Percentiles rank a stretch among this genome's conserved stretches.
Evolutionary conservation across 2,329 filamentous ascomycete species (phyloP).

Genomic region (Tolypocladium paradoxum): DNA sequence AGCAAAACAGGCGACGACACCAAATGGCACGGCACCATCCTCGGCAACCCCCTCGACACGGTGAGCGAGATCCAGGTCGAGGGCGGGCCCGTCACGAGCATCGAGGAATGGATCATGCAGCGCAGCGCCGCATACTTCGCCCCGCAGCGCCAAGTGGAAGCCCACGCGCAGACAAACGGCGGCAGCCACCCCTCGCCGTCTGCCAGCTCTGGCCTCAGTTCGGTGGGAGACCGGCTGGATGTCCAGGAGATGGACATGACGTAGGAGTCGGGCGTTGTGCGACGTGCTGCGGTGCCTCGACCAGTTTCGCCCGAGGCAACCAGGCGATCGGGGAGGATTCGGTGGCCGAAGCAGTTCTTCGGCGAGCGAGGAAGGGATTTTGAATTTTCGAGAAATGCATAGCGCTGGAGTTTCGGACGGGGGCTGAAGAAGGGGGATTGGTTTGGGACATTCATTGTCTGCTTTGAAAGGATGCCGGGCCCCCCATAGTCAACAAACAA

Average conservation of each 20-base stretch:
- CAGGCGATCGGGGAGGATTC: not conserved
- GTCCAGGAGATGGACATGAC: conserved; percentile 9
- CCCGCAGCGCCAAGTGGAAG: conserved; percentile 2
- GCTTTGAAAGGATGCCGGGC: not conserved
- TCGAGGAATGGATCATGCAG: conserved; percentile 25
- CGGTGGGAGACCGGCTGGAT: conserved; percentile 37
- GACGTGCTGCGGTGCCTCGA: not conserved
- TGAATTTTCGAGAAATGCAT: conserved; percentile 17
- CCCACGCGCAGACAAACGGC: conserved; percentile 2
- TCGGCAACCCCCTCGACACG: conserved; percentile 64
- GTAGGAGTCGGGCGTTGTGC: not conserved
- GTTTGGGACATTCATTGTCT: not conserved
- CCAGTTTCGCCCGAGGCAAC: not conserved
- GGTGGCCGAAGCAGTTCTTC: not conserved
- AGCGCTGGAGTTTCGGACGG: conserved; percentile 29
- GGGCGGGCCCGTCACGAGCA: conserved; percentile 44
- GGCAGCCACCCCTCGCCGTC: conserved; percentile 24
- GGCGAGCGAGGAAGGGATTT: not conserved
- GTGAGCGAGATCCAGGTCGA: conserved; percentile 61
- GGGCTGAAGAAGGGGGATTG: not conserved
- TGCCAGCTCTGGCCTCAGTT: conserved; percentile 46
- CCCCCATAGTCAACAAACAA: not conserved
- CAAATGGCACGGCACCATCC: conserved; percentile 72
- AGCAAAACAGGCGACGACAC: conserved; percentile 81
- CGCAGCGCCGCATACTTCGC: conserved; percentile 8